Percentiles rank a stretch among this genome's conserved stretches.
phyloP scores from a whole-genome alignment of 495 filamentous ascomycete genomes.

The Tuber magnatum region DNA sequence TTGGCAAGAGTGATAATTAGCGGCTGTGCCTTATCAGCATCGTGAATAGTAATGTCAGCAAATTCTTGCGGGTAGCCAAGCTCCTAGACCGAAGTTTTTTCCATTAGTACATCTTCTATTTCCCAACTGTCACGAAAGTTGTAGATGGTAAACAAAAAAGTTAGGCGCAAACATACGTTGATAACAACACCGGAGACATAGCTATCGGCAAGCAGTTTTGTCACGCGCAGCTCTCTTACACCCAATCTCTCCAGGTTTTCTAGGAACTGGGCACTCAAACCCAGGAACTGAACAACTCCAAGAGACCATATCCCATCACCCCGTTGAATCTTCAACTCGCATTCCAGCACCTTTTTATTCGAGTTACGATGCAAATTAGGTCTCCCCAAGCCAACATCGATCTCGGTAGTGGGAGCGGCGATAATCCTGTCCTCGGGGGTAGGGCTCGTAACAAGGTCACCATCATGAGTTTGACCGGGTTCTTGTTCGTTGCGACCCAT shows the following conservation, averaged over 20 bases:
- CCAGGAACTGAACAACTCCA: slow-evolving; percentile 45
- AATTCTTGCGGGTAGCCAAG: slow-evolving; percentile 32
- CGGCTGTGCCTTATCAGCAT: slow-evolving; percentile 24
- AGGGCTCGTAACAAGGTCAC: neutral
- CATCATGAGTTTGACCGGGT: neutral
- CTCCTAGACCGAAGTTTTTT: slow-evolving; percentile 18
- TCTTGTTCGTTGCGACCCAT: neutral
- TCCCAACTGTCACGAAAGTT: neutral
- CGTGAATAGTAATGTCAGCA: slow-evolving; percentile 32
- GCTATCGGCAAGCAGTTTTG: slow-evolving; percentile 39
- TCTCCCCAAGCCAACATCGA: neutral
- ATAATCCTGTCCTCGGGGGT: neutral
- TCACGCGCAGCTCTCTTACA: slow-evolving; percentile 8
- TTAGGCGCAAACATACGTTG: neutral
- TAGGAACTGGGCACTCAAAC: slow-evolving; percentile 24
- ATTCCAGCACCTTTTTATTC: slow-evolving; percentile 31
- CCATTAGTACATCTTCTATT: slow-evolving; percentile 10
- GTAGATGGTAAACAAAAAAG: neutral
- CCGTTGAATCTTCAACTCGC: slow-evolving; percentile 39
- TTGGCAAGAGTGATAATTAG: slow-evolving; percentile 32
- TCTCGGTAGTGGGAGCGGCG: neutral
- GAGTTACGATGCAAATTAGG: neutral
- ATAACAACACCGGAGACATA: neutral
- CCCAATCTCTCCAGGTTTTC: neutral
- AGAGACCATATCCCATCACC: slow-evolving; percentile 36